Evolutionary conservation across 805 yeast genomes (phyloP), one percentile per base, ranked within the genome.

Genomic region (Yarrowia hollandica): DNA sequence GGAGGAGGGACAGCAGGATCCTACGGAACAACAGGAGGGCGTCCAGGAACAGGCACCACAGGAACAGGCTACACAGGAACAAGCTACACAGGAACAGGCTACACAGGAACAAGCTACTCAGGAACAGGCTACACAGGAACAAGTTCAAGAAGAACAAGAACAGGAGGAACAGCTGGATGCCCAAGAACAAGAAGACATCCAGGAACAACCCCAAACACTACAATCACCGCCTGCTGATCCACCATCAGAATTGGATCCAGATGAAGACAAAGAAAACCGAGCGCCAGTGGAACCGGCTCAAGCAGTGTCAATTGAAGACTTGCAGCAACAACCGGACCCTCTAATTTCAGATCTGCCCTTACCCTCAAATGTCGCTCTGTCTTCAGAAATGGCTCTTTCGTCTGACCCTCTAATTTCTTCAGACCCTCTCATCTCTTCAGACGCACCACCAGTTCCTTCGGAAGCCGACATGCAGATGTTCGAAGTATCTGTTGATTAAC

Each of bases 221-320:
- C 35, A 5, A 21, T 21, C 37, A 30, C 37, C 37, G 1, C 26
- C 25, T 10, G 31, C 28, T 5, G 54, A 44, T 21, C 37, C 54
- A 3, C 34, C 44, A 10, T 39, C 44, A 3, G 44, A 42, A 18
- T 34, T 42, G 23, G 44, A 39, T 9, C 34, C 50, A 2, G 50
- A 42, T 8, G 50, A 42, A n/a, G 37, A 44, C 26, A 44, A 44
- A 21, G 54, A 44, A n/a, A 44, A 44, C 19, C 28, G 14, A 10
- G 37, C 37, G 0, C 54, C 54, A 5, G 35, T n/a, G 11, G 28
- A 31, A 4, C n/a, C 23, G 11, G 14, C 33, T 10, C 26, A 18
- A 3, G 11, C 37, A 8, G 37, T 30, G 5, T 30, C 54, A 1
- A 44, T 44, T 14, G 28, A 44, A 14, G 54, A 44, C 10, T 30